Conservation (phyloP, 345 rosid species). For the Combretum micranthum region DNA sequence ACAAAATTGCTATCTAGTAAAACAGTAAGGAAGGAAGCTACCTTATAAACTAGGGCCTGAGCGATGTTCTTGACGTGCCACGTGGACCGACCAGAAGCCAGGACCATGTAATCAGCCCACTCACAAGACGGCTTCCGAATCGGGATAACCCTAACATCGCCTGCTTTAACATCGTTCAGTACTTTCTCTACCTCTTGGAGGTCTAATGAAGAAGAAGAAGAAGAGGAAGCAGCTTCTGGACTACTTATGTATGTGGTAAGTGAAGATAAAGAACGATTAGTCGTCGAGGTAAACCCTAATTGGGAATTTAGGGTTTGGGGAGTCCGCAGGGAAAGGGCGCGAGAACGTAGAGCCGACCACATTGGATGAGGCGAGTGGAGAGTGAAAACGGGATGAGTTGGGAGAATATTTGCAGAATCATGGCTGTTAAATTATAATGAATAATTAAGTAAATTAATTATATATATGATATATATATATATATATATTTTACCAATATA, state of each 20-base stretch:
- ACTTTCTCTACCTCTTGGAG: slow-evolving; percentile 64
- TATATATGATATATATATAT: too few species aligned
- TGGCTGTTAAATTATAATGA: too few species aligned
- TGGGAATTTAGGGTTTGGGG: slow-evolving; percentile 8
- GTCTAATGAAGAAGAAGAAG: slow-evolving; percentile 36
- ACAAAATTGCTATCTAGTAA: neutral
- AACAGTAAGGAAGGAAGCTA: neutral
- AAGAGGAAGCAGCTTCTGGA: slow-evolving; percentile 13
- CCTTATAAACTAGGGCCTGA: slow-evolving; percentile 70
- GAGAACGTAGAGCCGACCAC: slow-evolving; percentile 38
- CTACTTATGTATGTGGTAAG: slow-evolving; percentile 3
- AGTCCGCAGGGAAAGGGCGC: slow-evolving; percentile 6
- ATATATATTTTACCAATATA: too few species aligned
- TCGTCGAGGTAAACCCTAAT: slow-evolving; percentile 18
- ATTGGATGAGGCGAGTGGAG: slow-evolving; percentile 20
- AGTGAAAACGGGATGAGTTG: neutral
- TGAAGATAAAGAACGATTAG: slow-evolving; percentile 12
- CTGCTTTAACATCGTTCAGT: slow-evolving; percentile 73
- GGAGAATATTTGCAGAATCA: slow-evolving; percentile 1
- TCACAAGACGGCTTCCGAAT: slow-evolving; percentile 28
- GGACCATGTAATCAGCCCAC: slow-evolving; percentile 74
- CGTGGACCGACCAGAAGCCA: slow-evolving; percentile 84
- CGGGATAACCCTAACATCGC: slow-evolving; percentile 68
- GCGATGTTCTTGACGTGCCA: slow-evolving; percentile 94
- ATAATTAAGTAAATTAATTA: too few species aligned